Base-by-base conservation (phyloP, 2,329 filamentous ascomycete genomes). In the Aureobasidium musti region DNA sequence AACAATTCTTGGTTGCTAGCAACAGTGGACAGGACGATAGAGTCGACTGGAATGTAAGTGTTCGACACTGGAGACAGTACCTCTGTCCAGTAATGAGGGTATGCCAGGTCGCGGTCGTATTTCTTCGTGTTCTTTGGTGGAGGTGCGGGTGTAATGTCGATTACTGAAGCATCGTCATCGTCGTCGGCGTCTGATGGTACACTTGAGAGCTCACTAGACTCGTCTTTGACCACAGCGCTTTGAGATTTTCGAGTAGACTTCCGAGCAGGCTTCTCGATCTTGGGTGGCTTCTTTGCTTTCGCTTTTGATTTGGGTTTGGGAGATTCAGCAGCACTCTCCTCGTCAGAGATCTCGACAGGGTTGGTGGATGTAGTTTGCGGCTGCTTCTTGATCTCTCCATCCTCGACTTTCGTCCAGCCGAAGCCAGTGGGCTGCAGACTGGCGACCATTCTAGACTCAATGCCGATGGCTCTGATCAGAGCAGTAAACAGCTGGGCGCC, bases 61-160 rank as follows among this genome's bases (percentile, higher is more conserved):
- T 91, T 86, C 0, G 91, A 94, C 3, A 91, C 83, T 1, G 92
- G 90, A 0, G 93, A 97, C 1, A 95, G 82, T 2, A 91, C 89
- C 76, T 99, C 95, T 0, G 90, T 90, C 95, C 95, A 99, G 76
- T 98, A 98, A 60, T 91, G 89, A 1, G 95, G 93, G 70, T 89
- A 95, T 2, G 88, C 86, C 33, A 97, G 82, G 71, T 96, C 92
- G 23, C 84, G 82, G 71, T 96, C 92, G 72, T 89, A 91, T 64
- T 83, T 82, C 67, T 82, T 83, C 45, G 76, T 66, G 43, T 70
- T 78, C 70, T 79, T 83, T 60, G 76, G 78, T 5, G 80, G 77
- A 2, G 77, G 77, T 10, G 78, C 69, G 37, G 81, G 78, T 14
- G 81, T 82, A 23, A 89, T 70, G 65, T 89, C 86, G 8, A 89